phyloP scores from a whole-genome alignment of 2,329 filamentous ascomycete species.

The Phoma herbarum region DNA sequence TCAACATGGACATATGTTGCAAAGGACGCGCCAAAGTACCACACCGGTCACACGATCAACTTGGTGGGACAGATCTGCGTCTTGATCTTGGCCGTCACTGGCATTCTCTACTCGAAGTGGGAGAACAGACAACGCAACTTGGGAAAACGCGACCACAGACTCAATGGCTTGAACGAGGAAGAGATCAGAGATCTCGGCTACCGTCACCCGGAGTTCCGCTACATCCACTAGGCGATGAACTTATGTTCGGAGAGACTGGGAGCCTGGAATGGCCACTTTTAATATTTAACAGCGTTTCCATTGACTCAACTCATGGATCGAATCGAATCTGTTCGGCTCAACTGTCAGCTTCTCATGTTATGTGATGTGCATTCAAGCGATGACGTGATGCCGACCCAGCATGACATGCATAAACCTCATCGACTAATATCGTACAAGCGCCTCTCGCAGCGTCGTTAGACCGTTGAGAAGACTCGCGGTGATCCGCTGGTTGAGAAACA shows the following conservation, averaged over 20 bases:
- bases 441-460: no score
- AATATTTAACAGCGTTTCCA: conserved; percentile 14
- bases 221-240: conserved; percentile 55
- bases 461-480: no score
- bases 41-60: conserved; percentile 75
- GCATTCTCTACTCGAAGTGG: conserved; percentile 62
- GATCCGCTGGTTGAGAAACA: background rate
- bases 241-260: background rate
- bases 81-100: conserved; percentile 57
- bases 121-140: conserved; percentile 62
- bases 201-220: conserved; percentile 64
- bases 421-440: background rate
- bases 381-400: conserved; percentile 2
- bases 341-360: background rate
- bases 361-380: background rate
- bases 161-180: conserved; percentile 60
- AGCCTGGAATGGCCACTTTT: background rate
- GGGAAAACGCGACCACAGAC: conserved; percentile 60
- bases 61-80: conserved; percentile 60
- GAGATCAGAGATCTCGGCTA: conserved; percentile 62
- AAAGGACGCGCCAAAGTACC: conserved; percentile 70
- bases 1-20: conserved; percentile 64
- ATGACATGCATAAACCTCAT: background rate
- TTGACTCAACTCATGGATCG: conserved; percentile 21
- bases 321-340: conserved; percentile 11